Evolutionary conservation across 768 basidiomycete species (phyloP), one percentile per base, ranked within the genome.

Genomic region (Boletus edulis): DNA sequence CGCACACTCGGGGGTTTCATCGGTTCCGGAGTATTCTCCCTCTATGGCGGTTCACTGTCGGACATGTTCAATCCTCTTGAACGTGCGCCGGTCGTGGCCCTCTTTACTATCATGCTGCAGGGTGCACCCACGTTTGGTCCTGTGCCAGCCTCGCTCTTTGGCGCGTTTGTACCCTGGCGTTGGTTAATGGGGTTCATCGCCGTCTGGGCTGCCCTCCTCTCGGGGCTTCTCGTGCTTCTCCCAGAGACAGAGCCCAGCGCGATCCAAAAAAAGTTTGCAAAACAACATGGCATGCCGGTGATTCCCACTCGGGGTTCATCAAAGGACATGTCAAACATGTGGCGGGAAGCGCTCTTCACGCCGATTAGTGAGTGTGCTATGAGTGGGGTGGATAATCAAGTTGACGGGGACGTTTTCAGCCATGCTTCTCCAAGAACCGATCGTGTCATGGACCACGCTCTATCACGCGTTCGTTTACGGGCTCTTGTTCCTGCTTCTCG

Each of bases 51-150:
- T 20, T 67, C 67, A 14, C 58, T 69, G 39, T 61, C 67, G 32
- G 67, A 69, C 17, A 65, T 69, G 61, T 69, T 69, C 29, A 56
- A 57, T 31, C 65, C 67, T 20, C 61, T 52, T 13, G 67, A 69
- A 49, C 67, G 67, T 14, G 67, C 61, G 0, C 63, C 67, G 17
- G 57, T 69, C 18, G 63, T 68, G 13, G 67, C 67, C 4, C 58
- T 68, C n/a, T 68, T 68, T 44, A 69, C 67, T 5, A 40, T 69
- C 35, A 61, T 69, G 47, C n/a, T 69, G 18, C 67, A 68, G 37
- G 67, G 67, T 15, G 67, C 67, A 3, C 67, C 67, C 4, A 67
- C 67, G 1, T 61, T 68, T 41, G 67, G 67, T 1, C 67, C 67
- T 4, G 57, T 68, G 2, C 67, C 67, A 20, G 54, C 66, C 3